Base-by-base conservation (phyloP, 1,284 basidiomycete genomes). In the Irpex sp. region DNA sequence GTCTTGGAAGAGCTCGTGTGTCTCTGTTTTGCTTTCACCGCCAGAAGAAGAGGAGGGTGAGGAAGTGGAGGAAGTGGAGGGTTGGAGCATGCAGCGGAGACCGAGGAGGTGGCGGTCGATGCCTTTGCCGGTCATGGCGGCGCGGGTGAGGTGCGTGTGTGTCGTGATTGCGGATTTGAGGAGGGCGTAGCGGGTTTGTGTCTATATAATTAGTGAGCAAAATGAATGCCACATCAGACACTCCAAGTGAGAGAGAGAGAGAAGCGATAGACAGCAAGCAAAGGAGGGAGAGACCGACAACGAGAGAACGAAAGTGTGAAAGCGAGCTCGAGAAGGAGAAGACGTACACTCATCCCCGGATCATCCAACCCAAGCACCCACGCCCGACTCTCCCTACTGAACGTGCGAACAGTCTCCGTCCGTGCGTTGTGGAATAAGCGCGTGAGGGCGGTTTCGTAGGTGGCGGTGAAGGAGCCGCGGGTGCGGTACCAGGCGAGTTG, bases 391-490 rank as follows among this genome's bases (percentile, higher is more conserved):
- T 97, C 93, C 35, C 78, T 79, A 58, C 89, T 92, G 53, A 93
- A 82, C 0, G 90, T 87, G 50, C 96, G 86, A 61, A 98, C 91
- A 0, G 94, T 95, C 72, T 99, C 97, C 0, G 97, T 98, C 11
- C 97, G 86, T 6, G 95, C 97, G 70, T 92, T 89, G 67, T 90
- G 81, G 79, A 97, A 97, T 69, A 92, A 82, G n/a, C 95, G 85
- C 1, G 97, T 98, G 33, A 95, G 85, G 0, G 92, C 94, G 0
- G 96, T 98, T 79, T 99, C 96, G 75, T 99, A 98, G 4, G 94
- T 97, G 2, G 96, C 93, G 1, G 92, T 92, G 70, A 94, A 90
- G 66, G 82, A 78, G 11, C 88, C 88, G 63, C 90, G 91, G 46
- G 88, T 87, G 68, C 85, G 85, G 77, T 91, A 94, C 86, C 92